Conservation (phyloP, 1,284 basidiomycete genomes). For the Anthracocystis setariae region DNA sequence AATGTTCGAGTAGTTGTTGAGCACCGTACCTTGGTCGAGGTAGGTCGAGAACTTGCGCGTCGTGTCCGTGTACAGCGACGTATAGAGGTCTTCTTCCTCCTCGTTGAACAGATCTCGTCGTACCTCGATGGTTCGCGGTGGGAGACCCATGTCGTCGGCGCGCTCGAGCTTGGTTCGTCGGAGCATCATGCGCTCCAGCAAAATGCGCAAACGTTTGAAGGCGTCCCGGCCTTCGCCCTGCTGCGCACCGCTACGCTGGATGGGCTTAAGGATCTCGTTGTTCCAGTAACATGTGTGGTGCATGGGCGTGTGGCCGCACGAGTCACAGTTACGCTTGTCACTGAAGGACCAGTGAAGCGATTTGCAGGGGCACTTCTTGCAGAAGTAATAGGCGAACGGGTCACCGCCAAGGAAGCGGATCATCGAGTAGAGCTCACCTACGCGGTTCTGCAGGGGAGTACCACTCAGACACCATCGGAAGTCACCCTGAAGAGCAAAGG, state of each 20-base stretch:
- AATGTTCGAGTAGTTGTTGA: conserved; percentile 67
- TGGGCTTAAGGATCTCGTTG: conserved; percentile 66
- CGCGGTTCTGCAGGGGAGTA: conserved; percentile 83
- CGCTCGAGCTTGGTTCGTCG: conserved; percentile 81
- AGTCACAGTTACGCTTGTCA: conserved; percentile 84
- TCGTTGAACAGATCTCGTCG: conserved; percentile 93
- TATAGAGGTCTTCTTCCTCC: conserved; percentile 95
- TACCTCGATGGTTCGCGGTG: conserved; percentile 89
- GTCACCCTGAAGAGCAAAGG: conserved; percentile 84
- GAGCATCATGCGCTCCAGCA: conserved; percentile 96
- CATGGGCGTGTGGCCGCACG: conserved; percentile 94
- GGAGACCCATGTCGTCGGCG: conserved; percentile 96
- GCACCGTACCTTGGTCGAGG: conserved; percentile 85
- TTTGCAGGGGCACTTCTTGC: conserved; percentile 85
- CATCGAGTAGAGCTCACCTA: conserved; percentile 96
- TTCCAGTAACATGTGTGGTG: conserved; percentile 76
- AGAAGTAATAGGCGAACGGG: conserved; percentile 69
- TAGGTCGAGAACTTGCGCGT: conserved; percentile 92
- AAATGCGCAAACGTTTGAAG: conserved; percentile 70
- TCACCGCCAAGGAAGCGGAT: conserved; percentile 71
- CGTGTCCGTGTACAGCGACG: conserved; percentile 89
- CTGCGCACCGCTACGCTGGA: conserved; percentile 61
- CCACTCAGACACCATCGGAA: conserved; percentile 97
- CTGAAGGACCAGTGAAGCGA: conserved; percentile 89
- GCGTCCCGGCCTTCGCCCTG: conserved; percentile 63